Evolutionary conservation across 768 basidiomycete species (phyloP), one percentile per base, ranked within the genome.

Genomic region (Leccinum rimulosum): DNA sequence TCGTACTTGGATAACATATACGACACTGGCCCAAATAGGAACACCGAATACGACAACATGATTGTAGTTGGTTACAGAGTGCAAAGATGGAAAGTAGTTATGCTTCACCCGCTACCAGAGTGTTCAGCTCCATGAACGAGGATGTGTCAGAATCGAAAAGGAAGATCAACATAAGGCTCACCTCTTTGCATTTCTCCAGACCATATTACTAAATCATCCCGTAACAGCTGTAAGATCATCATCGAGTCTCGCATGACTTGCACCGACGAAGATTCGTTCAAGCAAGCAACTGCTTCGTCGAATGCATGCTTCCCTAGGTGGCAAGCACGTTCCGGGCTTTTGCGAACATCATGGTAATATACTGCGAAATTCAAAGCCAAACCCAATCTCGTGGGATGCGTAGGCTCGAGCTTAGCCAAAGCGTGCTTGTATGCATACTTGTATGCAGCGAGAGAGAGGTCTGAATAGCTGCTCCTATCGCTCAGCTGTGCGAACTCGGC

Each of bases 291-390:
- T 6, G 93, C 93, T 66, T 93, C 91, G 73, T 95, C 93, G 72
- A 95, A 93, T 4, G 93, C 93, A 69, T 91, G 89, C 76, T 95
- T 95, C 53, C 91, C 93, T 59, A 95, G 80, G 71, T 90, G 89
- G 72, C 91, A 93, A 33, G 93, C 93, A 62, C 89, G 81, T 68
- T 92, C 89, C 27, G 93, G 91, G 70, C 88, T 89, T 73, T 87
- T 86, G 64, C 85, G 82, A 67, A 94, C 91, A 72, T 95, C 82
- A 72, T 93, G 93, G 73, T 90, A 94, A 79, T 91, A 95, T 53
- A 95, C 93, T n/a, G 91, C 88, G 76, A 95, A 94, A 77, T 95
- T 95, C 68, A 95, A 80, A 35, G 93, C 92, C 53, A 95, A 78
- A 36, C 93, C 93, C 58, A 95, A 78, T 66, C 92, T 84, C 61